Evolutionary conservation across 495 filamentous ascomycete genomes (phyloP), one percentile per base, ranked within the genome.

Genomic region (Trypethelium eluteriae): DNA sequence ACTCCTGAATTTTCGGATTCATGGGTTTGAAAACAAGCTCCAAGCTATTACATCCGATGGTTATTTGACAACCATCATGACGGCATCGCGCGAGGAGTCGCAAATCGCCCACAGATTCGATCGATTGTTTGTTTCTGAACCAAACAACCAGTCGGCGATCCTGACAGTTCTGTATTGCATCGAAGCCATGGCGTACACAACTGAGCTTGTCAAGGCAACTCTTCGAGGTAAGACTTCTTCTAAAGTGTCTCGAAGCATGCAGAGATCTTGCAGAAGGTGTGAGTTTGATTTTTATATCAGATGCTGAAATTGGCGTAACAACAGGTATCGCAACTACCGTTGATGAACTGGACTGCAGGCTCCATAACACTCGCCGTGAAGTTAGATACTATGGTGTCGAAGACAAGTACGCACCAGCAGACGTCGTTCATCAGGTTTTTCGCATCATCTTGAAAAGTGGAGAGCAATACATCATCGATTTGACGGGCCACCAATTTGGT

Each of bases 391-490:
- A 53, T 18, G 2, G 16, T 2, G 41, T 46, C 41, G 9, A 7
- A 7, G 41, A 46, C 41, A 9, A 7, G 16, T 16, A 1, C 7
- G 16, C 41, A 0, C 1, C 41, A 1, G 9, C 12, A 2, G 49
- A 12, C 25, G 0, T 53, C 16, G 14, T 5, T 18, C 49, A 18
- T 53, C 12, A 53, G 10, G 49, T 53, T 5, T 53, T 53, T 2
- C 16, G 16, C 49, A 2, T 53, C 16, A 18, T 14, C 5, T 18
- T 53, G 49, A 18, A 53, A 53, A 53, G n/a, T 18, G 49, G 49
- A 53, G 49, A 53, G n/a, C 49, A 53, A 18, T 53, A 53, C n/a
- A 53, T 53, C n/a, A 5, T 53, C 9, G 49, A 53, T 18, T 53
- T 53, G 14, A 53, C 49, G 5, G 49, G 49, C 9, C 49, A 53